A percentile compares a stretch with the other conserved stretches of the same genome.
These are phyloP conservation scores for Stagonosporopsis cucurbitacearum DNA, from an alignment of 2,329 filamentous ascomycete genomes.

Conservation along the genomic window DNA sequence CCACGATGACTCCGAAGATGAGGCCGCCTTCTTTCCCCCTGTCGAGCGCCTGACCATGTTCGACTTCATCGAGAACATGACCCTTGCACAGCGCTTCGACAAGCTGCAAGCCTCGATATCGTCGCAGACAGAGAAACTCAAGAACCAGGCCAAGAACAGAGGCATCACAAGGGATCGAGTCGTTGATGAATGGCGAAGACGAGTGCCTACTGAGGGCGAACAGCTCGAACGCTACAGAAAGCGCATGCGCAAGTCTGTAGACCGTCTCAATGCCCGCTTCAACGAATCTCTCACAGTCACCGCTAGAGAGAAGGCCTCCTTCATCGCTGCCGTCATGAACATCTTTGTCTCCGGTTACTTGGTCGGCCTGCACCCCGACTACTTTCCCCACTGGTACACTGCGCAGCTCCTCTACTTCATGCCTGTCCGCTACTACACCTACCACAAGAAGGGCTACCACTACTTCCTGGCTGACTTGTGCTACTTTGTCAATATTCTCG, in stretches of 20 bases:
- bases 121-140: conserved; percentile 83
- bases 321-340: conserved; percentile 95
- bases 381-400: conserved; percentile 94
- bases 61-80: conserved; percentile 91
- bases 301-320: conserved; percentile 89
- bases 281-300: conserved; percentile 89
- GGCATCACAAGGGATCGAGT: conserved; percentile 86
- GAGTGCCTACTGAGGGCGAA: conserved; percentile 86
- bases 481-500: conserved; percentile 94
- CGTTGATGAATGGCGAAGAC: conserved; percentile 88
- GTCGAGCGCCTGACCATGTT: conserved; percentile 90
- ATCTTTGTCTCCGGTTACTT: conserved; percentile 96
- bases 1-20: conserved; percentile 84
- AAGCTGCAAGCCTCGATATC: conserved; percentile 84
- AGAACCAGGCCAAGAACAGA: conserved; percentile 78
- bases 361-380: conserved; percentile 82
- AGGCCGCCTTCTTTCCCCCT: conserved; percentile 72
- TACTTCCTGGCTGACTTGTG: conserved; percentile 98
- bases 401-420: conserved; percentile 90
- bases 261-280: conserved; percentile 84
- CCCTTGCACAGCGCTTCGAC: conserved; percentile 87
- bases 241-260: conserved; percentile 87
- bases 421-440: conserved; percentile 92
- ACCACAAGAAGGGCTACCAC: conserved; percentile 82
- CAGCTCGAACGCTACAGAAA: conserved; percentile 89